phyloP scores from a whole-genome alignment of 1,139 yeast genomes.

The Yamadazyma taylorii region DNA sequence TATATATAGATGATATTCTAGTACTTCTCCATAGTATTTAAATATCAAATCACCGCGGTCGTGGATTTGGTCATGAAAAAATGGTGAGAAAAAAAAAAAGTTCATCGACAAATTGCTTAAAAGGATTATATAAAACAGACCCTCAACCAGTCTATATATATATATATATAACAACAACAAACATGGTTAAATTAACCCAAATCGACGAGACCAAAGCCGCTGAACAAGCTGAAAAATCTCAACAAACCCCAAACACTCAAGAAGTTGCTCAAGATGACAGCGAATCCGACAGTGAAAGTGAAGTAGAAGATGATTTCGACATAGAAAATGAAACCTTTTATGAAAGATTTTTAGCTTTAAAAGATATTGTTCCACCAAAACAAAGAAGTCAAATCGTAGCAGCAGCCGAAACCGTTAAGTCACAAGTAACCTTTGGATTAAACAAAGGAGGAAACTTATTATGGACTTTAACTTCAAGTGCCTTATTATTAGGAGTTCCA shows the following conservation, averaged over 20 bases:
- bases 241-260: constrained; percentile 3
- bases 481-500: constrained; percentile 89
- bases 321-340: constrained; percentile 76
- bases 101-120: constrained; percentile 17
- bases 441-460: constrained; percentile 69
- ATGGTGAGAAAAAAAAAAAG: constrained; percentile 6
- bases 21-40: no score
- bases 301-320: constrained; percentile 73
- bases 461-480: constrained; percentile 85
- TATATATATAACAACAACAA: no score
- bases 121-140: no score
- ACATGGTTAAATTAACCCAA: constrained; percentile 77
- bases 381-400: constrained; percentile 59
- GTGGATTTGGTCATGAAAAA: constrained; percentile 1
- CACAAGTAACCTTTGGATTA: constrained; percentile 46
- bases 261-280: constrained; percentile 22
- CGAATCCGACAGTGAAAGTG: constrained; percentile 57
- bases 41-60: constrained; percentile 2
- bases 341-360: constrained; percentile 88
- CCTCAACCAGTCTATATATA: no score
- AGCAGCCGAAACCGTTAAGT: constrained; percentile 34
- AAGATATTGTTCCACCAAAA: constrained; percentile 87
- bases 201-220: constrained; percentile 57
- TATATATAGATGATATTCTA: no score
- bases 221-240: constrained; percentile 25